Conservation (phyloP, 169 alveolate species). For the Plasmodium sp. region DNA sequence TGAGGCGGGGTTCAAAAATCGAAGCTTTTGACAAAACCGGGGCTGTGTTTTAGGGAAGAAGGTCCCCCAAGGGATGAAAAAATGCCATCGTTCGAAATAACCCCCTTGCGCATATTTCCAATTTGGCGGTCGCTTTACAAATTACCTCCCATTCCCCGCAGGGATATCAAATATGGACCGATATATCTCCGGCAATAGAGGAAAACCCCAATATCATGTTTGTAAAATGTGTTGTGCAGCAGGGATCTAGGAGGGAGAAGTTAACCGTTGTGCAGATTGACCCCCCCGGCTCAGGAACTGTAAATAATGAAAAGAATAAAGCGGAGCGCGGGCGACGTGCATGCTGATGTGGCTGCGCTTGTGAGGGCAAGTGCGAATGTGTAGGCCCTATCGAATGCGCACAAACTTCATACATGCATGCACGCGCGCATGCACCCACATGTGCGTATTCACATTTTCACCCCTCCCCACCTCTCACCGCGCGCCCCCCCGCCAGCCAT, state of each 20-base stretch:
- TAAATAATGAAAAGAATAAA: background rate
- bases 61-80: background rate
- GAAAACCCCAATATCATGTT: constrained; percentile 91
- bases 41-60: constrained; percentile 45
- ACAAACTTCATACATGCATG: background rate
- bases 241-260: constrained; percentile 87
- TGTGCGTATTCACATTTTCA: background rate
- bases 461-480: background rate
- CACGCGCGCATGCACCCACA: background rate
- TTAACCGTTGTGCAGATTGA: constrained; percentile 89
- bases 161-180: constrained; percentile 94
- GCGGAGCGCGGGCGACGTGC: background rate
- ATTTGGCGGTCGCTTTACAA: background rate
- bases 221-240: constrained; percentile 93
- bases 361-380: background rate
- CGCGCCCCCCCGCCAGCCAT: constrained; percentile 61
- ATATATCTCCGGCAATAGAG: constrained; percentile 91
- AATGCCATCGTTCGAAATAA: background rate
- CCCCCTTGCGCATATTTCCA: background rate
- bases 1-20: constrained; percentile 57
- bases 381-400: background rate
- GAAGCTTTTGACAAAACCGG: constrained; percentile 74
- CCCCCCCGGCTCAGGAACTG: constrained; percentile 81
- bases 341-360: background rate
- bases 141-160: constrained; percentile 13